Conservation (phyloP, 805 yeast genomes). For the Yarrowia keelungensis region DNA sequence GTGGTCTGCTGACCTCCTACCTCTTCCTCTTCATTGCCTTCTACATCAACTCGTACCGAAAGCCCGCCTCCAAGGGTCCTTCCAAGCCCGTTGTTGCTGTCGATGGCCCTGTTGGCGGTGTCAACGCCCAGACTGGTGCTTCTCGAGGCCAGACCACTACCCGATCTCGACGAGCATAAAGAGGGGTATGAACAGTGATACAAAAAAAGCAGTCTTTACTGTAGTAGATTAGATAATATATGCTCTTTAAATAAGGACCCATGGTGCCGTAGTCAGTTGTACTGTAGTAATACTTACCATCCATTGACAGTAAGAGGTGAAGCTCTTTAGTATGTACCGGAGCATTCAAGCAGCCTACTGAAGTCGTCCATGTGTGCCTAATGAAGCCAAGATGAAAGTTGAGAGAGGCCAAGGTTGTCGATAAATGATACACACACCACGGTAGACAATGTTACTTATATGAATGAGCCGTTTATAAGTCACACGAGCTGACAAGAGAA, state of each 20-base stretch:
- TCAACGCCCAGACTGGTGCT: conserved; percentile 40
- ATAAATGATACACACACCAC: too few species aligned
- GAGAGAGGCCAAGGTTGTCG: too few species aligned
- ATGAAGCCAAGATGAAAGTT: too few species aligned
- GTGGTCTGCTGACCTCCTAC: conserved; percentile 85
- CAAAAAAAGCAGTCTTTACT: conserved; percentile 16
- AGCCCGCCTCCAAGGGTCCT: conserved; percentile 37
- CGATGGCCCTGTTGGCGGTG: conserved; percentile 36
- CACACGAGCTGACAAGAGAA: too few species aligned
- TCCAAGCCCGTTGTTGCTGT: conserved; percentile 34
- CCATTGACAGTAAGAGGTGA: too few species aligned
- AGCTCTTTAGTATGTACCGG: too few species aligned
- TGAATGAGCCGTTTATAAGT: too few species aligned
- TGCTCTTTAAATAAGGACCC: conserved; percentile 2
- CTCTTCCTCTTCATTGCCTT: conserved; percentile 89
- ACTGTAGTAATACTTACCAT: too few species aligned
- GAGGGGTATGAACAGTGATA: conserved; percentile 29
- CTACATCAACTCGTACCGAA: conserved; percentile 84
- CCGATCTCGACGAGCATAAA: conserved; percentile 42
- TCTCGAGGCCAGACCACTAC: conserved; percentile 41
- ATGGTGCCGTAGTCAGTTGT: too few species aligned
- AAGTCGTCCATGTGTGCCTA: too few species aligned
- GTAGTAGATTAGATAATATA: conserved; percentile 36
- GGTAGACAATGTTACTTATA: too few species aligned
- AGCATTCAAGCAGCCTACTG: too few species aligned